Conservation (phyloP, 2,329 filamentous ascomycete species). For the Beauveria caledonica region DNA sequence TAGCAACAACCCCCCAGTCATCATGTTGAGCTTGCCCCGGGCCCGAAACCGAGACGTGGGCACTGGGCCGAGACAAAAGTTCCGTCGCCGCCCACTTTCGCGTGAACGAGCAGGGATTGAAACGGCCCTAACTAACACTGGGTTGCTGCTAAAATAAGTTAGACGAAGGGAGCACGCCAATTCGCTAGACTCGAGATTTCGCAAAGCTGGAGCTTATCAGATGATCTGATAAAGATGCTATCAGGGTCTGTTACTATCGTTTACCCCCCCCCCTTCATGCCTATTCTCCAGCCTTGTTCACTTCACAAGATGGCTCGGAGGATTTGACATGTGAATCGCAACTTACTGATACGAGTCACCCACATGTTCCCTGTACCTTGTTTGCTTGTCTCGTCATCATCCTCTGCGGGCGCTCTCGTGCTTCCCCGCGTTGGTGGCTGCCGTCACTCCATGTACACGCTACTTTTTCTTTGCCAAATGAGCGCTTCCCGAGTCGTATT, state of each 20-base stretch:
- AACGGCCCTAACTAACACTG: neutral
- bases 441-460: neutral
- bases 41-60: neutral
- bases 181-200: neutral
- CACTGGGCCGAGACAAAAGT: neutral
- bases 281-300: too few relatives aligned
- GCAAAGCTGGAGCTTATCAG: slow-evolving; percentile 3
- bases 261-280: neutral
- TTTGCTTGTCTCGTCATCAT: neutral
- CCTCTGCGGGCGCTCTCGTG: neutral
- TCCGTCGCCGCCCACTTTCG: neutral
- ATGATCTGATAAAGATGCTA: slow-evolving; percentile 12
- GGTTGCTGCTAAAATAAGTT: neutral
- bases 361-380: neutral
- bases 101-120: neutral
- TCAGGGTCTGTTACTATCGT: neutral
- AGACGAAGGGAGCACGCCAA: neutral
- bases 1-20: too few relatives aligned
- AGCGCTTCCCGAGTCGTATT: neutral
- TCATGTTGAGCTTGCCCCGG: neutral
- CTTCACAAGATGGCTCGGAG: too few relatives aligned
- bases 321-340: neutral
- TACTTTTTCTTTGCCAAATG: neutral
- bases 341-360: neutral
- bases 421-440: neutral